Conservation (phyloP, 805 yeast species). For the Ogataea parapolymorpha region DNA sequence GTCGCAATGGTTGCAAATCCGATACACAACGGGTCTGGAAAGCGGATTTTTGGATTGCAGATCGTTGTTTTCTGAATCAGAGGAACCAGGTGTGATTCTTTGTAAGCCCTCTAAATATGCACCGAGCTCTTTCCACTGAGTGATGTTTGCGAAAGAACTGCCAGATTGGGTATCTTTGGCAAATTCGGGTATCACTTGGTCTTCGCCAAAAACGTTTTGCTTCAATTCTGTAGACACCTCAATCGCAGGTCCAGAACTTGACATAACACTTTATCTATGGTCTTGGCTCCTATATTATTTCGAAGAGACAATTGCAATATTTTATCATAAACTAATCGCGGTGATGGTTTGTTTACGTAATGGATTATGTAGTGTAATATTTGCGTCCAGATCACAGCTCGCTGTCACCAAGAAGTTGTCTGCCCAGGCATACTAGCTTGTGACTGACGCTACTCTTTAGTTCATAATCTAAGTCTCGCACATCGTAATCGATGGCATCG, state of each 20-base stretch:
- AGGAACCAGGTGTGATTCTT: slow-evolving; percentile 12
- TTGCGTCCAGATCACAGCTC: not conserved
- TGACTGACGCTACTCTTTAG: slow-evolving; percentile 31
- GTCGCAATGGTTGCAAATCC: slow-evolving; percentile 46
- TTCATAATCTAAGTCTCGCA: slow-evolving; percentile 25
- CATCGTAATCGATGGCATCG: slow-evolving; percentile 19
- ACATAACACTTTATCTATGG: slow-evolving; percentile 7
- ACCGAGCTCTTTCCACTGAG: slow-evolving; percentile 37
- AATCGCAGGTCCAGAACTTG: slow-evolving; percentile 9
- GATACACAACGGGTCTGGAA: slow-evolving; percentile 37
- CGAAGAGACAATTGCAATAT: not conserved
- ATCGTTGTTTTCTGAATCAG: slow-evolving; percentile 6
- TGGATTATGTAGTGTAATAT: not conserved
- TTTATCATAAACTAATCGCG: not conserved
- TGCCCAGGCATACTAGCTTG: slow-evolving; percentile 27
- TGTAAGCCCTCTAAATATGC: slow-evolving; percentile 31
- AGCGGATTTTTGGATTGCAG: slow-evolving; percentile 34
- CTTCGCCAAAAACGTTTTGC: slow-evolving; percentile 9
- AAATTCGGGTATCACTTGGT: slow-evolving; percentile 9
- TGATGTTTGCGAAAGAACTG: slow-evolving; percentile 19
- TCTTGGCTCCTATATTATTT: slow-evolving; percentile 2
- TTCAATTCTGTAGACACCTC: slow-evolving; percentile 11
- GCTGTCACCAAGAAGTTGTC: slow-evolving; percentile 30
- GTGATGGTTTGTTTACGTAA: not conserved
- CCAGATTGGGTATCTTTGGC: slow-evolving; percentile 7